A percentile compares a stretch with the other conserved stretches of the same genome.
Conservation (phyloP, 345 rosid species). For the Punica granatum region DNA sequence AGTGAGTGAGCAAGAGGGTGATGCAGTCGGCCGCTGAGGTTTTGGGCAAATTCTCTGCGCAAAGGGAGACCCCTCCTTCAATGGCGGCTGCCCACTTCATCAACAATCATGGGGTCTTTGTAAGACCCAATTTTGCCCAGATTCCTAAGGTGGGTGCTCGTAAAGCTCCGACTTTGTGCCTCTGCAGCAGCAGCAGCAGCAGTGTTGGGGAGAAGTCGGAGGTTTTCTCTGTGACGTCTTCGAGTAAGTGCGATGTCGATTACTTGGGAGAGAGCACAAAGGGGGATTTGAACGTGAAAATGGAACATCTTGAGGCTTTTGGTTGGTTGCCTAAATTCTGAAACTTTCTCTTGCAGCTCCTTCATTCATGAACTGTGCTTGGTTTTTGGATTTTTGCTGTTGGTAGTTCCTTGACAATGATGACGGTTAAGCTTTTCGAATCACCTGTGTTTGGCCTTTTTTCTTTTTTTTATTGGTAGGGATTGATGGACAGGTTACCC, state of each 20-base stretch:
- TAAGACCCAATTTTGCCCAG: conserved; percentile 3
- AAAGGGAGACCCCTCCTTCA: conserved; percentile 6
- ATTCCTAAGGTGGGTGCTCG: background rate
- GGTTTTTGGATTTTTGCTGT: background rate
- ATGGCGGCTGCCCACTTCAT: conserved; percentile 12
- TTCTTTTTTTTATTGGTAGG: conserved; percentile 40
- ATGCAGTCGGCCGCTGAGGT: conserved; percentile 9
- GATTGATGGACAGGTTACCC: conserved; percentile 44
- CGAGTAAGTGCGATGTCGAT: conserved; percentile 62
- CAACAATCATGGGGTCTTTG: conserved; percentile 1
- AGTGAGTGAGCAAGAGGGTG: background rate
- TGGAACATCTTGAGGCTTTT: conserved; percentile 49
- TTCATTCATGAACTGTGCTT: background rate
- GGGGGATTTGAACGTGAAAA: conserved; percentile 84
- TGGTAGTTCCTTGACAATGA: background rate
- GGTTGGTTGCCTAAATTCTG: conserved; percentile 21
- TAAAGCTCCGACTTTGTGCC: conserved; percentile 1
- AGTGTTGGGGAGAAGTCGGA: conserved; percentile 16
- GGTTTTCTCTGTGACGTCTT: conserved; percentile 61
- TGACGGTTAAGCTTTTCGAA: too few relatives aligned
- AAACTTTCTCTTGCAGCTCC: background rate
- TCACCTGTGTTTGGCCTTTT: conserved; percentile 6
- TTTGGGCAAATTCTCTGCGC: conserved; percentile 7
- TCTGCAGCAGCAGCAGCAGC: conserved; percentile 4
- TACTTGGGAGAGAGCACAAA: conserved; percentile 90